phyloP scores from a whole-genome alignment of 2,329 filamentous ascomycete genomes.

The Fusarium praegraminearum region DNA sequence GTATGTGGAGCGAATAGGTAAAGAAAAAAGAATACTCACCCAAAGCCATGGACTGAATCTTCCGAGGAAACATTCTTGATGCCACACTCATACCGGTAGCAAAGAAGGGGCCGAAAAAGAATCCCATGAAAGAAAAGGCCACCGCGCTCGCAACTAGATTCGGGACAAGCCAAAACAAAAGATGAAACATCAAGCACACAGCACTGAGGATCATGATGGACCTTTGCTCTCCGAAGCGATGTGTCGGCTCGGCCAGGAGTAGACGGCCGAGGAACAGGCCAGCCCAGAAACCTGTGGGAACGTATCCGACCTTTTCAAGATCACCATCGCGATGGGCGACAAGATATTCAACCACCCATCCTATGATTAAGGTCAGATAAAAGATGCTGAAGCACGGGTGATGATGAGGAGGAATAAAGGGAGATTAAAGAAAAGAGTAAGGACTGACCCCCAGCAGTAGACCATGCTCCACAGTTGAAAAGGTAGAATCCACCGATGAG shows the following conservation, averaged over 20 bases:
- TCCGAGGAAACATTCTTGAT: background rate
- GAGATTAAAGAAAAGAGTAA: too few relatives aligned
- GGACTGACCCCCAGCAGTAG: background rate
- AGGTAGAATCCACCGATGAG: background rate
- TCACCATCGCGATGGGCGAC: background rate
- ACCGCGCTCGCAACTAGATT: background rate
- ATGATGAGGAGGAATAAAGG: rapidly evolving
- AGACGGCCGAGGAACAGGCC: background rate
- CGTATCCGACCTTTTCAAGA: background rate
- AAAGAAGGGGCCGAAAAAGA: background rate
- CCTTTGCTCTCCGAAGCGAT: background rate
- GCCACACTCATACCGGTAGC: background rate
- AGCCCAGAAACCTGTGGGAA: background rate
- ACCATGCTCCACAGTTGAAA: background rate
- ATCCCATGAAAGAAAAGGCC: background rate
- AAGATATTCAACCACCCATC: background rate
- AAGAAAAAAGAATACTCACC: background rate
- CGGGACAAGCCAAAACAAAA: background rate
- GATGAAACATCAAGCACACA: background rate
- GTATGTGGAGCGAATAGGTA: rapidly evolving
- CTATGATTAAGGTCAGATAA: background rate
- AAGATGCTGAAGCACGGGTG: rapidly evolving
- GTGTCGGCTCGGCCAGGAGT: background rate
- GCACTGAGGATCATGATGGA: background rate
- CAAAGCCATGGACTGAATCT: background rate